phyloP scores from a whole-genome alignment of 2,329 filamentous ascomycete species.

The Trichoderma sp. region DNA sequence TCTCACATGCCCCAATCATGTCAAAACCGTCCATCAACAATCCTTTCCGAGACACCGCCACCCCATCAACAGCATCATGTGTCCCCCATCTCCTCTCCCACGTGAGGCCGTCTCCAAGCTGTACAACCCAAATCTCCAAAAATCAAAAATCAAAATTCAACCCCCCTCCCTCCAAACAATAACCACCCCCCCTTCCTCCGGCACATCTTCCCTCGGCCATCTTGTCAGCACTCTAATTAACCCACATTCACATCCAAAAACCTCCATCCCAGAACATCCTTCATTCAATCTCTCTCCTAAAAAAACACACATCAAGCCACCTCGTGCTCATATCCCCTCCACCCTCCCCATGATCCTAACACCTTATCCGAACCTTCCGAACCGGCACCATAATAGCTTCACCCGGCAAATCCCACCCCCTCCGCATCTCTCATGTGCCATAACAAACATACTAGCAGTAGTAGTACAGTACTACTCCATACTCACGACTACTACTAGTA shows the following conservation, averaged over 20 bases:
- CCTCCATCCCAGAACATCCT: neutral
- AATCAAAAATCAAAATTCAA: too few species aligned
- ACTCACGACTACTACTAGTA: too few species aligned
- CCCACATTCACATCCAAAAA: neutral
- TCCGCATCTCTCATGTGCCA: neutral
- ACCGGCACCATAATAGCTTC: neutral
- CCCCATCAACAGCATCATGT: neutral
- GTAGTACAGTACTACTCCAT: neutral
- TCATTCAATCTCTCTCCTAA: neutral
- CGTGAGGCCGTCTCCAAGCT: neutral
- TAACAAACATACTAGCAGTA: neutral
- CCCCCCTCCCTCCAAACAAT: neutral
- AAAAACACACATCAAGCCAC: neutral
- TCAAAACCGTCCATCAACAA: neutral
- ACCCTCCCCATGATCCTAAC: neutral
- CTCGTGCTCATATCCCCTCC: neutral
- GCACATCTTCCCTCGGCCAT: neutral
- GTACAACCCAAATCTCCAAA: neutral
- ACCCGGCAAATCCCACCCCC: neutral
- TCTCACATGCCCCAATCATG: neutral
- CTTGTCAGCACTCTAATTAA: conserved; percentile 1
- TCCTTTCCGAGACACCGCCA: neutral
- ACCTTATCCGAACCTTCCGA: conserved; percentile 14
- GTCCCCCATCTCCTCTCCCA: neutral
- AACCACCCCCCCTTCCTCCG: neutral